Evolutionary conservation across 2,329 filamentous ascomycete species (phyloP).

Genomic region (Colletotrichum gloeosporioides): DNA sequence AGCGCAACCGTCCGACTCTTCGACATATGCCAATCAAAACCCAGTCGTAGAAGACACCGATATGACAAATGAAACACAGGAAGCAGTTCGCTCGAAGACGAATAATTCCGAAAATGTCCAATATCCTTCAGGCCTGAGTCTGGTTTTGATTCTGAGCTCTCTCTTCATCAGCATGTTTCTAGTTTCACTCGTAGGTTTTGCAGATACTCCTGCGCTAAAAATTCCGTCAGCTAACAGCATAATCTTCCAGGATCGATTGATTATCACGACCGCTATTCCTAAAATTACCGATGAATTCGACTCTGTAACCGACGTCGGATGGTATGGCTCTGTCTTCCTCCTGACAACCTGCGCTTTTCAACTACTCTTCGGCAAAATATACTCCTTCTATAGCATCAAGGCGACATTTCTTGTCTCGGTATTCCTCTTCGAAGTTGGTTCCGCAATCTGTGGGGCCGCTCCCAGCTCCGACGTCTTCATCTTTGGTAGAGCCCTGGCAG

Average conservation of each 20-base stretch:
- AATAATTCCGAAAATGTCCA: neutral
- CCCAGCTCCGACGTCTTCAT: conserved; percentile 38
- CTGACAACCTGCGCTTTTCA: conserved; percentile 31
- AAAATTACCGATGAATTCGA: conserved; percentile 34
- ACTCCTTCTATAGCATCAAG: conserved; percentile 31
- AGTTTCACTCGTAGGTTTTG: conserved; percentile 24
- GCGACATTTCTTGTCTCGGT: conserved; percentile 26
- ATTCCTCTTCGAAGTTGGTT: conserved; percentile 33
- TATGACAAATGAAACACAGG: neutral
- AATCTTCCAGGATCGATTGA: conserved; percentile 49
- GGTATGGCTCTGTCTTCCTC: conserved; percentile 33
- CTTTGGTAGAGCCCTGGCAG: conserved; percentile 39
- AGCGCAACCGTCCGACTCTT: neutral
- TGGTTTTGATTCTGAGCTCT: conserved; percentile 24
- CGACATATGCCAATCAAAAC: neutral
- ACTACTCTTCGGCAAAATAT: conserved; percentile 33
- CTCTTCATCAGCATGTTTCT: conserved; percentile 29
- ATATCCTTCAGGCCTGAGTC: neutral
- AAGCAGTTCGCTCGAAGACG: neutral
- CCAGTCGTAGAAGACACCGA: neutral
- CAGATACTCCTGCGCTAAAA: fast-evolving
- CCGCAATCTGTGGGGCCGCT: conserved; percentile 34
- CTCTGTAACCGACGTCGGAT: conserved; percentile 30
- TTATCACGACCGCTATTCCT: conserved; percentile 45
- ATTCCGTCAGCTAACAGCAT: neutral